A percentile compares a stretch with the other conserved stretches of the same genome.
These are phyloP conservation scores for Colletotrichum coccodes DNA, from an alignment of 2,329 filamentous ascomycete genomes.

Conservation along the genomic window DNA sequence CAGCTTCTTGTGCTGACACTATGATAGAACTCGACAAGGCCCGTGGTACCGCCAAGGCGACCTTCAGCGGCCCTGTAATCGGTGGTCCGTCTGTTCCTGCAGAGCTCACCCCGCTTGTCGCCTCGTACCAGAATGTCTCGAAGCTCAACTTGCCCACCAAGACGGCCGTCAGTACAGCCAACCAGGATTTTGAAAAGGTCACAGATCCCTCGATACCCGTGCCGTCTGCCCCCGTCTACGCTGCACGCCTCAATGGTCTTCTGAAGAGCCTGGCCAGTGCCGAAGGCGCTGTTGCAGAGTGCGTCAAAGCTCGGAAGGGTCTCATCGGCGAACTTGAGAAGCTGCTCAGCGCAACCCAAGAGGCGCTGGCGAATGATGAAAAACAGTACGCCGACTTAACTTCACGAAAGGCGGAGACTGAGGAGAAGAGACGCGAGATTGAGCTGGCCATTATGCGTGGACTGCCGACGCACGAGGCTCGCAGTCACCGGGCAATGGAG, in stretches of 20 bases:
- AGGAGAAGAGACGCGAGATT: constrained; percentile 86
- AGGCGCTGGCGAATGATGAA: constrained; percentile 77
- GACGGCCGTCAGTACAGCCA: constrained; percentile 75
- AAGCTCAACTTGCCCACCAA: constrained; percentile 78
- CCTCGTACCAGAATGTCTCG: constrained; percentile 76
- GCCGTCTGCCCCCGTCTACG: constrained; percentile 89
- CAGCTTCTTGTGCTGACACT: constrained; percentile 30
- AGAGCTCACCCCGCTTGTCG: constrained; percentile 81
- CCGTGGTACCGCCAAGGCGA: constrained; percentile 61
- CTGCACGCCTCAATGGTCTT: constrained; percentile 88
- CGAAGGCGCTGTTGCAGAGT: constrained; percentile 88
- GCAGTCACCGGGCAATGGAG: constrained; percentile 57
- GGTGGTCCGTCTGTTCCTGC: constrained; percentile 71
- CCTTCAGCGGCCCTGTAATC: constrained; percentile 72
- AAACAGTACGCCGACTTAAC: constrained; percentile 70
- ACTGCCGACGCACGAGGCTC: constrained; percentile 68
- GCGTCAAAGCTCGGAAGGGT: constrained; percentile 83
- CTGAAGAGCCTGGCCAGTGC: constrained; percentile 89
- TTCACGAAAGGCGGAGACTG: constrained; percentile 76
- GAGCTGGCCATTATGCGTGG: constrained; percentile 92
- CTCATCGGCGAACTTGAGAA: constrained; percentile 86
- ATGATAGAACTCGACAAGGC: constrained; percentile 70
- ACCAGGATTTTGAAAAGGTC: constrained; percentile 86
- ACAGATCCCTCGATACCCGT: constrained; percentile 75
- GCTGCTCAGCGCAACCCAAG: constrained; percentile 78